Evolutionary conservation across 2,329 filamentous ascomycete species (phyloP).

Genomic region (Apiospora pterosperma): DNA sequence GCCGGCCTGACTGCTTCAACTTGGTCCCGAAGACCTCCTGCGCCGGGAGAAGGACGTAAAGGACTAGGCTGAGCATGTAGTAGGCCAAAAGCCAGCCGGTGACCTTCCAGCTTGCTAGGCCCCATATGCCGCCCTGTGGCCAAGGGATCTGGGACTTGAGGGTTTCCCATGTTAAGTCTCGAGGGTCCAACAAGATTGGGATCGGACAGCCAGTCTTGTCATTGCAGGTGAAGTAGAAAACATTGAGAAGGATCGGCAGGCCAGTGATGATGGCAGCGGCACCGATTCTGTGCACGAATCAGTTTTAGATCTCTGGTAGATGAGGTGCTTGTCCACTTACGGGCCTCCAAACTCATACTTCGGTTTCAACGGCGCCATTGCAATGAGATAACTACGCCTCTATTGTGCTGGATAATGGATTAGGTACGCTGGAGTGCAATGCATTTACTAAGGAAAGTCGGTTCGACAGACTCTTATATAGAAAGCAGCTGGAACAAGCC

Average conservation of each 20-base stretch:
- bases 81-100: conserved; percentile 72
- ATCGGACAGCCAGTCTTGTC: conserved; percentile 88
- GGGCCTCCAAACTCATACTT: conserved; percentile 45
- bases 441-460: no score
- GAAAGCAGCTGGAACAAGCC: no score
- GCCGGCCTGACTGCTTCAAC: conserved; percentile 62
- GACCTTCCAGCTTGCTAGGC: conserved; percentile 67
- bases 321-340: conserved; percentile 26
- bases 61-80: conserved; percentile 69
- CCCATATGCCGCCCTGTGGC: conserved; percentile 66
- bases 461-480: neutral
- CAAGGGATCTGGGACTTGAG: conserved; percentile 81
- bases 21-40: conserved; percentile 66
- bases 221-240: conserved; percentile 84
- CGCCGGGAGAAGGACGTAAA: conserved; percentile 79
- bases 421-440: neutral
- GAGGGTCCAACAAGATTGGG: conserved; percentile 72
- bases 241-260: conserved; percentile 74
- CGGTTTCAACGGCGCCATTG: conserved; percentile 8
- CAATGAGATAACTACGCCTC: neutral
- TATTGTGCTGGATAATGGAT: no score
- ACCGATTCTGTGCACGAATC: conserved; percentile 55
- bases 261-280: conserved; percentile 75
- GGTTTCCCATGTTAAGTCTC: conserved; percentile 64
- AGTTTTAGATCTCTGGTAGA: neutral